These are phyloP conservation scores for Phaeotremella skinneri DNA, from an alignment of 768 basidiomycete species.

Conservation along the genomic window DNA sequence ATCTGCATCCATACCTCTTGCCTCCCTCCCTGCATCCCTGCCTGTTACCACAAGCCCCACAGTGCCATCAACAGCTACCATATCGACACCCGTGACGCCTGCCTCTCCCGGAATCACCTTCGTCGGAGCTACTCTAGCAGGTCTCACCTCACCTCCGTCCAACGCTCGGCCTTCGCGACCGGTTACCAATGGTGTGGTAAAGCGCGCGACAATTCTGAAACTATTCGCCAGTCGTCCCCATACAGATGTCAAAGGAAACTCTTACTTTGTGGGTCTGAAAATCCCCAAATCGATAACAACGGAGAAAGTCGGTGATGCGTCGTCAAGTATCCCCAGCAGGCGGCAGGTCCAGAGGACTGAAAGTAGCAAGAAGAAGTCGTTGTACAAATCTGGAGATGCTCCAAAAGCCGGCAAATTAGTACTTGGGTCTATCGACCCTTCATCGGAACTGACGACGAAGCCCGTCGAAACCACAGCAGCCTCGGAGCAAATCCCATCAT, in stretches of 20 bases:
- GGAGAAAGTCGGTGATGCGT: neutral
- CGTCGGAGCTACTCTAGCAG: conserved; percentile 26
- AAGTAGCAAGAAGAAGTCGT: neutral
- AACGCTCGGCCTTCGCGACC: neutral
- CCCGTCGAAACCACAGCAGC: conserved; percentile 8
- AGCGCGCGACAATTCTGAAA: conserved; percentile 1
- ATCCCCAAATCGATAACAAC: neutral
- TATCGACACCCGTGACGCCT: conserved; percentile 15
- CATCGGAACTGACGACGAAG: neutral
- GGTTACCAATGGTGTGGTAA: conserved; percentile 11
- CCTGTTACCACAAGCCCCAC: neutral
- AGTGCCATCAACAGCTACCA: conserved; percentile 10
- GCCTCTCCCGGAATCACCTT: conserved; percentile 19
- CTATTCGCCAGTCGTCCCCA: conserved; percentile 9
- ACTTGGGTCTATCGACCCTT: neutral
- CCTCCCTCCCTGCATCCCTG: neutral
- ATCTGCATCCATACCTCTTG: neutral
- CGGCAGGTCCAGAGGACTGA: neutral
- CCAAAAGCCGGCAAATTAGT: neutral
- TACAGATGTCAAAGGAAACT: conserved; percentile 4
- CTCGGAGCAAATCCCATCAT: conserved; percentile 2
- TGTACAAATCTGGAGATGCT: neutral
- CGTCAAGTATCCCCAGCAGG: neutral
- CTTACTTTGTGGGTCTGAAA: conserved; percentile 9
- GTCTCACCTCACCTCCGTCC: conserved; percentile 23